phyloP scores from a whole-genome alignment of 2,329 filamentous ascomycete species.

The Pseudogymnoascus sp. region DNA sequence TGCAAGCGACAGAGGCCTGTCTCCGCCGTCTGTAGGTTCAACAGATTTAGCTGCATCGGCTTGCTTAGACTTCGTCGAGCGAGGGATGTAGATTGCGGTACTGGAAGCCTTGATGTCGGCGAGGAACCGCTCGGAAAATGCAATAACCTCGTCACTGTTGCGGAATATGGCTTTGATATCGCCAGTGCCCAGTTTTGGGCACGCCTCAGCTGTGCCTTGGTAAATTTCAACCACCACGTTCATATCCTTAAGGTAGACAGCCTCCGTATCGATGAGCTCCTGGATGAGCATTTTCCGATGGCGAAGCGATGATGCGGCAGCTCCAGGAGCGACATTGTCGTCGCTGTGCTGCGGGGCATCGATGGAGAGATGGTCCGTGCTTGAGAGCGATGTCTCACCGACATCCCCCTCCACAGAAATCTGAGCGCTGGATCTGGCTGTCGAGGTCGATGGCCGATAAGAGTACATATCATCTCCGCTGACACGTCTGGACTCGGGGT shows the following conservation, averaged over 20 bases:
- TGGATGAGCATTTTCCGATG: constrained; percentile 80
- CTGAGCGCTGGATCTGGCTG: constrained; percentile 25
- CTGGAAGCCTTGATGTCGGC: constrained; percentile 73
- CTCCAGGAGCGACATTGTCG: constrained; percentile 37
- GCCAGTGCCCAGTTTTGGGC: constrained; percentile 67
- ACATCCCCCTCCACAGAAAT: constrained; percentile 17
- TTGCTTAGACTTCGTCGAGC: constrained; percentile 33
- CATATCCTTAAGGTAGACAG: constrained; percentile 87
- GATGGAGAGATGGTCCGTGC: constrained; percentile 9
- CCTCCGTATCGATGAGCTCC: constrained; percentile 87
- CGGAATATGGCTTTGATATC: constrained; percentile 88
- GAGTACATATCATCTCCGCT: constrained; percentile 25
- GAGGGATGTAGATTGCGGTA: constrained; percentile 65
- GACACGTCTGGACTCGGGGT: constrained; percentile 22
- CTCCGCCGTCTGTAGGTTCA: constrained; percentile 16
- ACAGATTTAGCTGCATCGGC: constrained; percentile 19
- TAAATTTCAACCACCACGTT: constrained; percentile 97
- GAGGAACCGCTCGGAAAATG: constrained; percentile 74
- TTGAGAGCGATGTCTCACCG: neutral
- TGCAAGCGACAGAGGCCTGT: neutral
- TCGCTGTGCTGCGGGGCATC: constrained; percentile 17
- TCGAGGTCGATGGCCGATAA: constrained; percentile 23
- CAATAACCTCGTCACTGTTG: constrained; percentile 84
- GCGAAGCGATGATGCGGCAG: constrained; percentile 49
- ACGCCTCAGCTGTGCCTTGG: constrained; percentile 80